These are phyloP conservation scores for Chimonanthus praecox DNA, from an alignment of 164 flowering plant genomes.

Conservation along the genomic window DNA sequence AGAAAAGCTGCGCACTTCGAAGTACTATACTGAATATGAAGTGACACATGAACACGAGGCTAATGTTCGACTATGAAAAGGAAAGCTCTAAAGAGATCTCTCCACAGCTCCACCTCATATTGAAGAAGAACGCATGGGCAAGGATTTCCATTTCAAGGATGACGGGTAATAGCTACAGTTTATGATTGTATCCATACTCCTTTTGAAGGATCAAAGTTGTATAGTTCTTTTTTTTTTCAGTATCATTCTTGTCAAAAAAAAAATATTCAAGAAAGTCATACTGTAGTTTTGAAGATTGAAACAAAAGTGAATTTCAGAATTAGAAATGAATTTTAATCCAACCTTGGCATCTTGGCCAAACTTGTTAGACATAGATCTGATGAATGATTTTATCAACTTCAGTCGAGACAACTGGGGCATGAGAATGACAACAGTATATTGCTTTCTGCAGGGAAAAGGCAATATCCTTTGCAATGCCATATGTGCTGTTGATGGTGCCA, in stretches of 20 bases:
- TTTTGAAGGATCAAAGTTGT: no score
- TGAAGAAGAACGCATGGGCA: no score
- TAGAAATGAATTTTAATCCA: constrained; percentile 3
- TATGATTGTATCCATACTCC: no score
- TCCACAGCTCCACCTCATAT: no score
- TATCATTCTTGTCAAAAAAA: background rate
- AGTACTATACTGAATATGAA: no score
- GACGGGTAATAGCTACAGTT: no score
- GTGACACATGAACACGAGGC: no score
- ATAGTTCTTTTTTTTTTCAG: no score
- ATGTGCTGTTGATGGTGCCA: constrained; percentile 65
- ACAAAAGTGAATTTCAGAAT: background rate
- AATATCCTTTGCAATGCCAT: constrained; percentile 56
- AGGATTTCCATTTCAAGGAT: no score
- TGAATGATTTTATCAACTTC: constrained; percentile 35
- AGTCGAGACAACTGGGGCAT: constrained; percentile 59
- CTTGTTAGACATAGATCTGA: constrained; percentile 17
- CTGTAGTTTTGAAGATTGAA: background rate
- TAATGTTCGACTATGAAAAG: no score
- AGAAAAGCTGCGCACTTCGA: no score
- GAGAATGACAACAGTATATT: constrained; percentile 79
- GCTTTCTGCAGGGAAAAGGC: constrained; percentile 76
- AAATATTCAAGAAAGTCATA: background rate
- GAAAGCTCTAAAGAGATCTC: no score
- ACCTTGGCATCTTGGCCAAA: constrained; percentile 59